Conservation (phyloP, 1,139 yeast species). For the Yamadazyma aaseri region DNA sequence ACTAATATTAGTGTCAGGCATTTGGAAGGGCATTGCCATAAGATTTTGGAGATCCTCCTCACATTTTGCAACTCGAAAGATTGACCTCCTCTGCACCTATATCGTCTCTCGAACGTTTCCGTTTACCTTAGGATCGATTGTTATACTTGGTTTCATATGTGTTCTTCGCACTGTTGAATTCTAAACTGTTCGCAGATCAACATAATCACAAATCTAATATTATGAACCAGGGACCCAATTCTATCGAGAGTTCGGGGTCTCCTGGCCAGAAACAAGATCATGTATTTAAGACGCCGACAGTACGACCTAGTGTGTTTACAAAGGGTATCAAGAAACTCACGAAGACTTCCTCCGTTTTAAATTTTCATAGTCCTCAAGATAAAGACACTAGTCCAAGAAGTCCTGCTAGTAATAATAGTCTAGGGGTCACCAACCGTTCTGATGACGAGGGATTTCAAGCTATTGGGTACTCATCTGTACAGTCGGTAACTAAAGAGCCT, state of each 20-base stretch:
- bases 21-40: too few species aligned
- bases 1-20: too few species aligned
- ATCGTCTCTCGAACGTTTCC: too few species aligned
- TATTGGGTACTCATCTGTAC: conserved; percentile 30
- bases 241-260: neutral
- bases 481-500: conserved; percentile 26
- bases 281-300: conserved; percentile 9
- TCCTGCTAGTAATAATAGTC: too few species aligned
- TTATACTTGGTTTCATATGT: too few species aligned
- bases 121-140: too few species aligned
- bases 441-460: conserved; percentile 30
- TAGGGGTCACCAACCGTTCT: too few species aligned
- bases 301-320: conserved; percentile 18
- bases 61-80: too few species aligned
- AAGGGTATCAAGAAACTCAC: conserved; percentile 23
- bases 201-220: too few species aligned
- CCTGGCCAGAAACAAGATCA: neutral
- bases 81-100: too few species aligned
- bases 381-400: conserved; percentile 1
- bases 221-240: neutral
- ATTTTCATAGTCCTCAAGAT: conserved; percentile 11
- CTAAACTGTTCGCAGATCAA: too few species aligned
- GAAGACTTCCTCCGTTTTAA: conserved; percentile 22
- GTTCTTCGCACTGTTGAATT: neutral
- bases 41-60: too few species aligned